Conservation (phyloP, 2,329 filamentous ascomycete species). For the Neodidymelliopsis sp. region DNA sequence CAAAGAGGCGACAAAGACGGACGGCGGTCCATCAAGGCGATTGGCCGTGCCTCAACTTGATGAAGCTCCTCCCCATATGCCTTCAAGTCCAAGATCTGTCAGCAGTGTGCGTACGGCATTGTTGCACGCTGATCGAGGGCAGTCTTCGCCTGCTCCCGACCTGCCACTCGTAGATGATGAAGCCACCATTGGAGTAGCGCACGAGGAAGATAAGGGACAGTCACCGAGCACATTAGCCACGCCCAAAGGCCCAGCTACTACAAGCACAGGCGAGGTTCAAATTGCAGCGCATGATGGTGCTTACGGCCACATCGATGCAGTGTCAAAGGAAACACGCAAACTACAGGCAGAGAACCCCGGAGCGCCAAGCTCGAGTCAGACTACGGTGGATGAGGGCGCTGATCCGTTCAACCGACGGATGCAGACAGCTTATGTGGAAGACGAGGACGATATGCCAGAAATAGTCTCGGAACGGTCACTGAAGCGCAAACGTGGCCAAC, state of each 20-base stretch:
- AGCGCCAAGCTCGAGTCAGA: constrained; percentile 53
- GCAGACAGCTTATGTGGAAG: constrained; percentile 9
- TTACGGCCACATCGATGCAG: neutral
- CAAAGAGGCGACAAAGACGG: constrained; percentile 23
- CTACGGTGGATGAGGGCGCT: constrained; percentile 49
- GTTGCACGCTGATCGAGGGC: constrained; percentile 17
- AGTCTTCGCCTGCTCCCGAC: constrained; percentile 30
- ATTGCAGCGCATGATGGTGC: neutral
- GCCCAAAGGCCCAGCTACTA: constrained; percentile 2
- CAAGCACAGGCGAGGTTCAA: neutral
- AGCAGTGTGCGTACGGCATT: constrained; percentile 25
- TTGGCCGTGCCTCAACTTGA: constrained; percentile 15
- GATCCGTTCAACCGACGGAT: constrained; percentile 20
- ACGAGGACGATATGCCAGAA: constrained; percentile 50
- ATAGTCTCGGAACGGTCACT: constrained; percentile 53
- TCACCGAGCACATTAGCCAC: constrained; percentile 2
- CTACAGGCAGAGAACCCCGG: neutral
- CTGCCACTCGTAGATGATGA: constrained; percentile 8
- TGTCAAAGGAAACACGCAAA: neutral
- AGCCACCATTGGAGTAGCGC: neutral
- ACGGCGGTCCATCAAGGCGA: constrained; percentile 13
- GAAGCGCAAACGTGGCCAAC: constrained; percentile 51
- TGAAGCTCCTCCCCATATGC: constrained; percentile 20
- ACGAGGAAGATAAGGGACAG: neutral
- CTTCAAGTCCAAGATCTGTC: constrained; percentile 34